Percentiles rank a stretch among this genome's conserved stretches.
Evolutionary conservation across 2,329 filamentous ascomycete genomes (phyloP).

Genomic region (Botrytis fabae): DNA sequence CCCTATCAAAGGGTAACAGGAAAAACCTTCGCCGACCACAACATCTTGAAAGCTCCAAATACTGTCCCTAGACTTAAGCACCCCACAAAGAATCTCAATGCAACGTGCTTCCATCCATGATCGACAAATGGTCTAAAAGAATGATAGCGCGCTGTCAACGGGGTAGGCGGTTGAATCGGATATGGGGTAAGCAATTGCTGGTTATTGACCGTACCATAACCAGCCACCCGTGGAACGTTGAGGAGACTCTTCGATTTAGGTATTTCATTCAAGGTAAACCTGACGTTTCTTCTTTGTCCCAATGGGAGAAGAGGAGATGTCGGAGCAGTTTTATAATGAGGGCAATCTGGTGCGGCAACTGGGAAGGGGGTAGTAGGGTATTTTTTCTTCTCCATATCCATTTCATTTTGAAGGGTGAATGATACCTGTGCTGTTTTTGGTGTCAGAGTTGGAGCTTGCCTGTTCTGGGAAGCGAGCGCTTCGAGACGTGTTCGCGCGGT

Average conservation of each 20-base stretch:
- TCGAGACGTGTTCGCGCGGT: slow-evolving; percentile 19
- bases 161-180: slow-evolving; percentile 7
- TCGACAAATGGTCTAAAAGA: slow-evolving; percentile 17
- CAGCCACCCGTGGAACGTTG: background rate
- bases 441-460: background rate
- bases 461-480: slow-evolving; percentile 1
- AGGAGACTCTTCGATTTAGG: background rate
- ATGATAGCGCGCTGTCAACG: slow-evolving; percentile 18
- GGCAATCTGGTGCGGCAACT: background rate
- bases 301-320: slow-evolving; percentile 3
- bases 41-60: background rate
- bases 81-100: slow-evolving; percentile 3
- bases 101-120: slow-evolving; percentile 7
- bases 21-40: background rate
- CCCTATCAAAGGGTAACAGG: background rate
- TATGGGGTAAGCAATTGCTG: slow-evolving; percentile 10
- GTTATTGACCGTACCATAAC: background rate
- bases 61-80: background rate
- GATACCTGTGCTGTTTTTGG: background rate
- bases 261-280: slow-evolving; percentile 1
- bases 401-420: background rate
- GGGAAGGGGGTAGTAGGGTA: slow-evolving; percentile 17
- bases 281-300: slow-evolving; percentile 6
- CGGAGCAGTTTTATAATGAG: background rate
- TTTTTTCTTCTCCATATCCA: background rate